Base-by-base conservation (phyloP, 2,329 filamentous ascomycete genomes). In the Claviceps maximensis region DNA sequence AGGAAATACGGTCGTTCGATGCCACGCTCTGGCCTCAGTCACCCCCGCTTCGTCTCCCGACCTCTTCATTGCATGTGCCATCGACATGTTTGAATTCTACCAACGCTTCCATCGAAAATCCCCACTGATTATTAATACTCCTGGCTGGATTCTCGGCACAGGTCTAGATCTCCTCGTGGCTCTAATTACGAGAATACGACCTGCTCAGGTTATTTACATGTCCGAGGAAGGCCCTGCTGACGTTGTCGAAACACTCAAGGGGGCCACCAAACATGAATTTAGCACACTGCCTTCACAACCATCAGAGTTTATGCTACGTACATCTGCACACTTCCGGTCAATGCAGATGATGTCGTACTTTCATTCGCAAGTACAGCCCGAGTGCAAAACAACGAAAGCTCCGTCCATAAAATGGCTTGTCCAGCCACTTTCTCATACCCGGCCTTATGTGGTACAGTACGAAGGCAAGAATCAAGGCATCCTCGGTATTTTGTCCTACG, bases 271-370 rank as follows among this genome's bases (percentile, higher is more conserved):
- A 23, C 68, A 67, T 5, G 59, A 61, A 0, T 72, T 85, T 46
- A 67, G 71, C 41, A 70, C 73, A 5, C 68, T 89, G 4, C 77
- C 82, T 5, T 83, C 84, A 1, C 77, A 83, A 58, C 66, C 74
- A 9, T 73, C 73, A n/a, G 76, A 80, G 42, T 72, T 72, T 42
- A 73, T 73, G 1, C 70, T 76, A 3, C 73, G 83, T 40, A 86
- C 82, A 10, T 76, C 84, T 0, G 74, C 79, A 0, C 82, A 90
- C 56, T 67, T 87, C 2, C 73, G 85, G 50, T 76, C 77, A 6
- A 89, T 91, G 84, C 85, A 89, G 59, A 80, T 76, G n/a, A 83
- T 89, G 75, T 83, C 86, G 0, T 91, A 90, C 60, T 88, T 91
- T 61, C 87, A 91, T 62, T 58, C 53, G 13, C 41, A 44, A n/a